Evolutionary conservation across 495 filamentous ascomycete genomes (phyloP), one percentile per base, ranked within the genome.

Genomic region (Neurospora tetrasperma): DNA sequence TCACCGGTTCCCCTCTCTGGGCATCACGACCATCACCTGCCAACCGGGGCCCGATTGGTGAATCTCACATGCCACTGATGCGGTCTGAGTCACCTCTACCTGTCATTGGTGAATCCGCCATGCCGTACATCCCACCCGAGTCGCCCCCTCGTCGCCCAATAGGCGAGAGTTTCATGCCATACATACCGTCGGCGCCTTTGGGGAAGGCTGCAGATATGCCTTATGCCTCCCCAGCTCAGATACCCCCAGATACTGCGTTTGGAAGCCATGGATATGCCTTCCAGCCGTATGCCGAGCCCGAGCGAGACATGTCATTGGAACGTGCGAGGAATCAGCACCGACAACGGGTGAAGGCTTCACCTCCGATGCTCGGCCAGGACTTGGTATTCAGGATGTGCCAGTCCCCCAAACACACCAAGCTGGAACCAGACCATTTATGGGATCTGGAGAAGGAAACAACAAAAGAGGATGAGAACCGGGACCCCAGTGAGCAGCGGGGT

Each of bases 311-410:
- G 76, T 78, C 73, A 76, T 86, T 79, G 40, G 77, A 82, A 44
- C 54, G 79, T 46, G 76, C 80, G 54, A 73, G 82, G 76, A 74
- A 78, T 71, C 71, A 78, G 73, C 78, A 81, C 68, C 77, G 80
- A 40, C 62, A 76, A 85, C 48, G 80, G 80, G 70, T 80, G 78
- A 78, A 74, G 38, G 72, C 88, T 85, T 86, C 89, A 81, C 94
- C 94, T 20, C 94, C 94, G 3, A 95, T 97, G 93, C 88, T 96
- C 8, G 94, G 94, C 54, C 74, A 81, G 35, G 91, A 95, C 71
- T 85, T 97, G 70, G 83, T 85, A 27, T 93, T 97, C 76, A 91
- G 92, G 5, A 87, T 87, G 75, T 96, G 92, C 78, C 82, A 85
- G 0, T 96, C 93, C 12, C 94, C 94, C 0, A 89, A 92, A 75